phyloP scores from a whole-genome alignment of 345 rosid genomes.

The Brassica carinata region DNA sequence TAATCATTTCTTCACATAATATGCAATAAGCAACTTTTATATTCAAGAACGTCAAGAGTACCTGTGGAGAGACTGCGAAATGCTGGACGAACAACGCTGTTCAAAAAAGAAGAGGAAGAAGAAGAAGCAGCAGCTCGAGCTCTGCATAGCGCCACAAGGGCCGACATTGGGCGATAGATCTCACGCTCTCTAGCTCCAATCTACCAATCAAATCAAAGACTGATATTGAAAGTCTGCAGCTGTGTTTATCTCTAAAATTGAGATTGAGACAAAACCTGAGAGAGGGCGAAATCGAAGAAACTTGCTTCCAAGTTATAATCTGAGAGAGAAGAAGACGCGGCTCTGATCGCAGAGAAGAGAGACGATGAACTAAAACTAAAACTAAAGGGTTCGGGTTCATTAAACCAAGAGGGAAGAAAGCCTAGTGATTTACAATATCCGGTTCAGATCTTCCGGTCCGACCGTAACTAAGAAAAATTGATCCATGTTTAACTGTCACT shows the following conservation, averaged over 20 bases:
- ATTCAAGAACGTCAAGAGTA: not conserved
- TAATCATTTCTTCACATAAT: not conserved
- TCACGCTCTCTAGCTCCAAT: constrained; percentile 13
- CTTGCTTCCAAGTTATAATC: constrained; percentile 2
- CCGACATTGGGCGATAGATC: constrained; percentile 7
- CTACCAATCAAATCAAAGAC: not conserved
- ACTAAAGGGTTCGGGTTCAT: not conserved
- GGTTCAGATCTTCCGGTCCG: not conserved
- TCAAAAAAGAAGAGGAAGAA: constrained; percentile 8
- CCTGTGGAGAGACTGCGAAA: constrained; percentile 42
- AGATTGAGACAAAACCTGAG: constrained; percentile 25
- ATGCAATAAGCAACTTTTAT: not conserved
- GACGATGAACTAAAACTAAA: too few relatives aligned
- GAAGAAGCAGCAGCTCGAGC: constrained; percentile 33
- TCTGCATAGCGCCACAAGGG: constrained; percentile 37
- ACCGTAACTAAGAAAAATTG: not conserved
- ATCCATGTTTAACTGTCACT: not conserved
- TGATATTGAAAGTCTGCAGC: not conserved
- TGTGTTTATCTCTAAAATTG: not conserved
- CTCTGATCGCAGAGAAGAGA: not conserved
- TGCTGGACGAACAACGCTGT: constrained; percentile 34
- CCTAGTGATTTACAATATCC: not conserved
- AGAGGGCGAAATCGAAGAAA: constrained; percentile 1
- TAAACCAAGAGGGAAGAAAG: not conserved
- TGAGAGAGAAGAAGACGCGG: not conserved